A percentile compares a stretch with the other conserved stretches of the same genome.
phyloP scores from a whole-genome alignment of 495 filamentous ascomycete genomes.

The Thozetella sp. region DNA sequence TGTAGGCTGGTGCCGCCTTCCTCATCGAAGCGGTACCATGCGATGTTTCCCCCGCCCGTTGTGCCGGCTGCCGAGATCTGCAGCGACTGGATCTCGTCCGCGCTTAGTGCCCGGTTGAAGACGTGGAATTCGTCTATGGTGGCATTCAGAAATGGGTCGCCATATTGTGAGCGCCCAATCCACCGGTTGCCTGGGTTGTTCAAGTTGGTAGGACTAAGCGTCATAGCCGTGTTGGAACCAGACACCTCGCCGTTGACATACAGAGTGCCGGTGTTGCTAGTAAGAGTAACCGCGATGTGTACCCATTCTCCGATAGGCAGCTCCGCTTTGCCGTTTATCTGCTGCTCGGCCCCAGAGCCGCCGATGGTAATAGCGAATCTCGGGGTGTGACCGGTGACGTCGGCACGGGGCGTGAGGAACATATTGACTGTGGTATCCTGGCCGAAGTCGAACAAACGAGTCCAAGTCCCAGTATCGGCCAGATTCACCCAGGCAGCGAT shows the following conservation, averaged over 20 bases:
- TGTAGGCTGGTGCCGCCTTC: not conserved
- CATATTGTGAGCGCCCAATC: constrained; percentile 1
- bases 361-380: not conserved
- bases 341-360: not conserved
- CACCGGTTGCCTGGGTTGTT: not conserved
- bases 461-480: not conserved
- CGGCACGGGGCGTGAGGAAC: not conserved
- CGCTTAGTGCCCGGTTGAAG: not conserved
- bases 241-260: not conserved
- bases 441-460: constrained; percentile 1
- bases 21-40: constrained; percentile 1
- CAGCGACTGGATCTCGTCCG: constrained; percentile 2
- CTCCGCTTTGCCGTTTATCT: not conserved
- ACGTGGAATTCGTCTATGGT: not conserved
- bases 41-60: not conserved
- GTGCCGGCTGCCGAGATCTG: not conserved
- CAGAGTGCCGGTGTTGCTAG: not conserved
- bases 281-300: not conserved
- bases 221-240: not conserved
- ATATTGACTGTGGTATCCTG: constrained; percentile 1
- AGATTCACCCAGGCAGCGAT: not conserved
- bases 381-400: not conserved
- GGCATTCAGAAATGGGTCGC: not conserved
- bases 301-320: not conserved
- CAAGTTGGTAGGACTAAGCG: not conserved